These are phyloP conservation scores for Aquilaria malaccensis DNA, from an alignment of 345 rosid genomes.

Conservation along the genomic window DNA sequence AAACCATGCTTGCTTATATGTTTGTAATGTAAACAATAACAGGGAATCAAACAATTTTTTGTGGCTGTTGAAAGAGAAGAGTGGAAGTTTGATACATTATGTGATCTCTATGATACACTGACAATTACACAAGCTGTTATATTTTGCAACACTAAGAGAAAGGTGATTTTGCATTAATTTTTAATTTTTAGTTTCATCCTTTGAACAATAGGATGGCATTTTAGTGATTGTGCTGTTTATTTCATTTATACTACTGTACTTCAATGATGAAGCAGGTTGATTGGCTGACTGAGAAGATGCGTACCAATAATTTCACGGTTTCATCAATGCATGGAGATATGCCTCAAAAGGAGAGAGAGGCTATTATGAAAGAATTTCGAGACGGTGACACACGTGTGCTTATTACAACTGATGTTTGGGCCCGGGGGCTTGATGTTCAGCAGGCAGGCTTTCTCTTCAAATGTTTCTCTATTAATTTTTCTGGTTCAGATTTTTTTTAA, in stretches of 20 bases:
- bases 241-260: neutral
- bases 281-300: constrained; percentile 98
- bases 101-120: constrained; percentile 94
- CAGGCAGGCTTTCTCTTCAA: constrained; percentile 44
- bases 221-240: neutral
- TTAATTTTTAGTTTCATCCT: neutral
- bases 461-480: neutral
- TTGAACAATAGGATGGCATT: no score
- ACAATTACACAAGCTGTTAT: constrained; percentile 95
- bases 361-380: constrained; percentile 77
- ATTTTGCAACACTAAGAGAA: constrained; percentile 94
- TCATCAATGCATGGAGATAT: constrained; percentile 99
- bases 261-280: constrained; percentile 54
- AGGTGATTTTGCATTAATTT: constrained; percentile 33
- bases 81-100: constrained; percentile 96
- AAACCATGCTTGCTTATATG: constrained; percentile 4
- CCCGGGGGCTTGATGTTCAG: constrained; percentile 94
- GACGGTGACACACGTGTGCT: constrained; percentile 82
- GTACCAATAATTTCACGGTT: constrained; percentile 81
- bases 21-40: constrained; percentile 5
- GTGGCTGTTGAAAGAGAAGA: constrained; percentile 96
- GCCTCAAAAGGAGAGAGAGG: constrained; percentile 99
- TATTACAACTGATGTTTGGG: constrained; percentile 99
- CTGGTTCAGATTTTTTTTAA: neutral
- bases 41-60: constrained; percentile 96